Conservation (phyloP, 2,329 filamentous ascomycete genomes). For the Orbilia ellipsospora region DNA sequence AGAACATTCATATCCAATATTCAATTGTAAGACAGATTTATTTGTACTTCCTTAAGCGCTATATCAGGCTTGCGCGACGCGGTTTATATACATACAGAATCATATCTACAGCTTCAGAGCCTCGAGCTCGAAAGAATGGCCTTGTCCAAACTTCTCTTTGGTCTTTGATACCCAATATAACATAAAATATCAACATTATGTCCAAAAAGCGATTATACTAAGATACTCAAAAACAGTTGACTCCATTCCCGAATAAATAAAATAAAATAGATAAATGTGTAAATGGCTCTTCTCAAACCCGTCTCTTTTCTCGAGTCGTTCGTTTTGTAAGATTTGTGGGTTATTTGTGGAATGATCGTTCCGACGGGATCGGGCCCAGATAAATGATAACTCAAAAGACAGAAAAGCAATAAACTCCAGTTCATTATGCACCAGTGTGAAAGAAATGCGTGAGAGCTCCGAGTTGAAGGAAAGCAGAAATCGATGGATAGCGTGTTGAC, state of each 20-base stretch:
- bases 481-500: conserved; percentile 1
- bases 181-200: conserved; percentile 2
- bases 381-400: conserved; percentile 18
- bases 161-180: background rate
- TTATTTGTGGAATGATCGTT: background rate
- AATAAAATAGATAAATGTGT: background rate
- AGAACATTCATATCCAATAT: no score
- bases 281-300: background rate
- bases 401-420: conserved; percentile 41
- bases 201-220: background rate
- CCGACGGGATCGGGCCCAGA: background rate
- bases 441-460: conserved; percentile 38
- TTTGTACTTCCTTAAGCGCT: conserved; percentile 19
- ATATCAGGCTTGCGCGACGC: conserved; percentile 45
- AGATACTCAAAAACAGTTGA: background rate
- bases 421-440: conserved; percentile 54
- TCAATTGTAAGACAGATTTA: conserved; percentile 2
- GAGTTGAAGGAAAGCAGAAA: conserved; percentile 18
- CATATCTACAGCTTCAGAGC: conserved; percentile 39
- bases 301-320: background rate
- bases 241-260: background rate
- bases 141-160: conserved; percentile 19
- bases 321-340: no score
- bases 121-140: conserved; percentile 28
- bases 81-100: conserved; percentile 42